phyloP scores from a whole-genome alignment of 2,329 filamentous ascomycete species.

The Aspergillus luchuensis region DNA sequence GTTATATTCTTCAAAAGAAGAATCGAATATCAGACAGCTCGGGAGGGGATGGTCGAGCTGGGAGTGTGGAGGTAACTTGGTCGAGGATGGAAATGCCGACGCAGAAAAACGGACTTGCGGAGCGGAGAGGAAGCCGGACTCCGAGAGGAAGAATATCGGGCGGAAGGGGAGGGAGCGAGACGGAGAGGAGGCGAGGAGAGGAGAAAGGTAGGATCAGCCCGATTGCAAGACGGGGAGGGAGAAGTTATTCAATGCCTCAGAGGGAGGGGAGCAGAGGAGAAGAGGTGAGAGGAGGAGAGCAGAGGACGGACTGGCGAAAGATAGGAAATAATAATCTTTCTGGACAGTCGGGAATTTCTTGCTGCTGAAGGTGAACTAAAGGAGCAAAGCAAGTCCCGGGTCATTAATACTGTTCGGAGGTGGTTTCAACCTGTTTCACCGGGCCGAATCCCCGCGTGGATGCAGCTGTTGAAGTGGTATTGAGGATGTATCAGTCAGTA shows the following conservation, averaged over 20 bases:
- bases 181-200: conserved; percentile 8
- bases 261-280: neutral
- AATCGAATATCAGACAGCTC: conserved; percentile 9
- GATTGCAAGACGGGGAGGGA: neutral
- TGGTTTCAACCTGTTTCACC: neutral
- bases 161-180: conserved; percentile 5
- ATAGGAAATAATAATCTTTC: conserved; percentile 11
- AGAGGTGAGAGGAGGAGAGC: conserved; percentile 7
- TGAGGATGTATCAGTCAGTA: neutral
- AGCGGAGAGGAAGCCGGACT: conserved; percentile 17
- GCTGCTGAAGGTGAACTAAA: conserved; percentile 13
- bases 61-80: neutral
- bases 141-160: conserved; percentile 7
- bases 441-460: neutral
- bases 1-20: neutral
- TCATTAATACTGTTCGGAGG: neutral
- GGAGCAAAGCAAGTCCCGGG: conserved; percentile 1
- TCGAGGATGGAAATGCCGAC: conserved; percentile 18
- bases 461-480: neutral
- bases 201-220: neutral
- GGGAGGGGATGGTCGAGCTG: conserved; percentile 7
- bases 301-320: conserved; percentile 3
- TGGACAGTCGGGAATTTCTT: conserved; percentile 12
- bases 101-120: conserved; percentile 23
- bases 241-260: conserved; percentile 7